These are phyloP conservation scores for Xylaria bambusicola DNA, from an alignment of 495 filamentous ascomycete species.

Conservation along the genomic window DNA sequence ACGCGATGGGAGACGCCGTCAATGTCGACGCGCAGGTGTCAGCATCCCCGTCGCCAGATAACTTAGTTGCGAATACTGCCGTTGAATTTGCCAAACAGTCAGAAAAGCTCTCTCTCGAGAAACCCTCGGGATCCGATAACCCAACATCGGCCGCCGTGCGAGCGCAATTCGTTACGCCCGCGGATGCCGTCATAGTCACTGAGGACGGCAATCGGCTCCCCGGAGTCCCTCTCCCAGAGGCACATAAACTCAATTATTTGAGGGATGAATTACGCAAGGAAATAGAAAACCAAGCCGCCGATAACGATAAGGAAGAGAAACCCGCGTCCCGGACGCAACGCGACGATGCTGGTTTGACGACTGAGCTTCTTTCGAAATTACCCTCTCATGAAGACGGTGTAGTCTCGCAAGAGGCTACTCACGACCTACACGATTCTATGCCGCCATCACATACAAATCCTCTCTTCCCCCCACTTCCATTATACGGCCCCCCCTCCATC, in stretches of 20 bases:
- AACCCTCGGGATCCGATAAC: constrained; percentile 23
- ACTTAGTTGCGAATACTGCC: constrained; percentile 26
- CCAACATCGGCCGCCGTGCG: constrained; percentile 55
- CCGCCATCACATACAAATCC: constrained; percentile 73
- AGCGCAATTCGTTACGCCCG: constrained; percentile 67
- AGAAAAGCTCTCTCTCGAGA: constrained; percentile 57
- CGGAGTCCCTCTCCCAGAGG: constrained; percentile 64
- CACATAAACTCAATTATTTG: constrained; percentile 67
- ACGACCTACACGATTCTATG: constrained; percentile 36
- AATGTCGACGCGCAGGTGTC: not conserved
- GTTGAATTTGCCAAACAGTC: constrained; percentile 56
- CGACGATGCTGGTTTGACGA: not conserved
- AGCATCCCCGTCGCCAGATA: not conserved
- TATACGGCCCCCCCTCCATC: constrained; percentile 74
- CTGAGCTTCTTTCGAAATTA: constrained; percentile 16
- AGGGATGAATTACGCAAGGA: constrained; percentile 39
- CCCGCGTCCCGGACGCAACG: not conserved
- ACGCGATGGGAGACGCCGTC: not conserved
- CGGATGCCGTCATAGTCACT: constrained; percentile 70
- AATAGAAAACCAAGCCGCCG: constrained; percentile 21
- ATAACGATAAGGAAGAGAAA: not conserved
- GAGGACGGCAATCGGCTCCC: constrained; percentile 66
- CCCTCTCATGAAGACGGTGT: constrained; percentile 12
- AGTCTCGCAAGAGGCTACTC: constrained; percentile 25
- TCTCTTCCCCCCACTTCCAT: constrained; percentile 82